Evolutionary conservation across 768 basidiomycete genomes (phyloP).

Genomic region (Suillus alpinus): DNA sequence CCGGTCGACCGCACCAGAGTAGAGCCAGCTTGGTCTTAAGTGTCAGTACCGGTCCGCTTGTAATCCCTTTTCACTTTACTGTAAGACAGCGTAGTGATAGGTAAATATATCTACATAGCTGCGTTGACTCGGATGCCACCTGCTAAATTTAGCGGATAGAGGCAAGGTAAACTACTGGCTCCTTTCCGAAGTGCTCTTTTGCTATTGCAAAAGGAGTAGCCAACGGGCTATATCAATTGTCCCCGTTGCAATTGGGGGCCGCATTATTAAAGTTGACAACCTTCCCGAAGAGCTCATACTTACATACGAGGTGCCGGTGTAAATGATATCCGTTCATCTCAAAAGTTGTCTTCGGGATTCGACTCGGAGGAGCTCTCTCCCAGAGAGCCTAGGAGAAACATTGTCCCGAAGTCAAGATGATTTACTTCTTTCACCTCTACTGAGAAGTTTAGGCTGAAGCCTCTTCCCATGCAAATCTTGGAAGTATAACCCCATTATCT

Average conservation of each 20-base stretch:
- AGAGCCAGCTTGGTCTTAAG: not conserved
- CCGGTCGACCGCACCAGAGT: not conserved
- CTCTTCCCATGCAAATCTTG: constrained; percentile 9
- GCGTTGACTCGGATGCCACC: not conserved
- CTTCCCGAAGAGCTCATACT: constrained; percentile 5
- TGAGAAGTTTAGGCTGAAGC: constrained; percentile 6
- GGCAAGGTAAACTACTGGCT: not conserved
- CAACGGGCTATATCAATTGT: not conserved
- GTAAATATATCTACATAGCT: not conserved
- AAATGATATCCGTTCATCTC: not conserved
- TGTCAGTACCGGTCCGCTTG: not conserved
- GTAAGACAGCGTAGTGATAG: not conserved
- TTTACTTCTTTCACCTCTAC: constrained; percentile 4
- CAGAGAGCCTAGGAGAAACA: constrained; percentile 7
- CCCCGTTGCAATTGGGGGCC: not conserved
- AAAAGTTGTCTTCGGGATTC: constrained; percentile 3
- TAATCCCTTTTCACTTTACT: not conserved
- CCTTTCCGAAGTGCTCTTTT: not conserved
- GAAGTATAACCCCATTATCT: constrained; percentile 12
- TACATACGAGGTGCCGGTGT: constrained; percentile 12
- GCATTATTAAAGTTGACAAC: constrained; percentile 6
- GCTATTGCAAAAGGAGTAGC: not conserved
- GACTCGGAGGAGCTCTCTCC: not conserved
- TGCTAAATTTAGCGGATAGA: not conserved
- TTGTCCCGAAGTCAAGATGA: constrained; percentile 4